These are phyloP conservation scores for Eucalyptus brandiana DNA, from an alignment of 345 rosid genomes.

Conservation along the genomic window DNA sequence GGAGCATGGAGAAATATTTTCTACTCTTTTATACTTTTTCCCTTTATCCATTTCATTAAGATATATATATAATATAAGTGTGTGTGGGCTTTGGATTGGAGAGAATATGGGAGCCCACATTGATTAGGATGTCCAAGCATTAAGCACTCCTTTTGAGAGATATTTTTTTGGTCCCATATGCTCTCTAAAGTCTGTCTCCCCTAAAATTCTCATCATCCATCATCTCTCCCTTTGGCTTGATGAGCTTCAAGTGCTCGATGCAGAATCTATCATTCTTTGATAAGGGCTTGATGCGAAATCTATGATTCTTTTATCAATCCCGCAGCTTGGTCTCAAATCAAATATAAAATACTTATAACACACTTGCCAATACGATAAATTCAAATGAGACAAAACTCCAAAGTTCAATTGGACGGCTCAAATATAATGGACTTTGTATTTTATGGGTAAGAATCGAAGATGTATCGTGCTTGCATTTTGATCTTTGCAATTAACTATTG, in stretches of 20 bases:
- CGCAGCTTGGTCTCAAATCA: neutral
- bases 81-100: neutral
- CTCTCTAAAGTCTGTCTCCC: neutral
- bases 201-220: neutral
- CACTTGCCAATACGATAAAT: neutral
- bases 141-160: neutral
- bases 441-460: neutral
- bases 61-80: neutral
- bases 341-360: neutral
- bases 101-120: neutral
- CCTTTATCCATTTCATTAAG: neutral
- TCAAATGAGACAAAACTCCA: neutral
- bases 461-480: neutral
- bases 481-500: neutral
- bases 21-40: neutral
- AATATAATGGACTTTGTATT: neutral
- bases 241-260: neutral
- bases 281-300: neutral
- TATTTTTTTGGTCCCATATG: neutral
- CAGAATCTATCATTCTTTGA: neutral
- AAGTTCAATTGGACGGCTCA: neutral
- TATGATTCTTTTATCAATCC: neutral
- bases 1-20: neutral
- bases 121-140: neutral
- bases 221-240: neutral